Base-by-base conservation (phyloP, 148 eudicot genomes). In the Oxyria digyna region DNA sequence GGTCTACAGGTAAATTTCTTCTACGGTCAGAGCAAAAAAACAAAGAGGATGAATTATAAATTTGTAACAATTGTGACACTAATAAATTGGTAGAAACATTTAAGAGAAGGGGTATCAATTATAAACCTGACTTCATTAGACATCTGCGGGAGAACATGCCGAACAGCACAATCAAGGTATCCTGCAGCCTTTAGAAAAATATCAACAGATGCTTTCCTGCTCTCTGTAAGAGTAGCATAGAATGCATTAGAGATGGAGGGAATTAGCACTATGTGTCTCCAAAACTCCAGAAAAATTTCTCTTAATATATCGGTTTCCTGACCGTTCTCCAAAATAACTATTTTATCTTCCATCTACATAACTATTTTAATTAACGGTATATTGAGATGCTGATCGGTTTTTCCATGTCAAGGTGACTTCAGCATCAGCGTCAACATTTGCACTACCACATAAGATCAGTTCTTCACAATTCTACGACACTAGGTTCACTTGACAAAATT, bases 91-190 rank as follows among this genome's bases (percentile, higher is more conserved):
- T 54, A 37, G 24, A 35, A 37, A 33, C 32, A 20, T 17, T 67
- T 21, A 14, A 54, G 24, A 54, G 23, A 26, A 27, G 42, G 37
- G 52, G 24, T 37, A n/a, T 26, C 46, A 55, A 33, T 24, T 37
- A 29, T 68, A 17, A 73, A 90, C 98, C 98, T 94, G 74, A 81
- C 77, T 79, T 94, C 96, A 67, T 70, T 45, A 9, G 98, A 85
- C 71, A 94, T 75, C 67, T 86, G 87, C 0, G 98, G 98, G 72
- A 86, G 85, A 75, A 88, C 90, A 74, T 88, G 91, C 49, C 89
- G 85, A 26, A 94, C 85, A 78, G 97, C 97, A 82, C 92, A 94
- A 75, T 94, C 98, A 75, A 94, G 97, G 84, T 83, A 94, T 37
- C 98, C 98, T 43, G 98, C 98, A 64, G 98, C 98, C 82, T 88